These are phyloP conservation scores for Crocinoboletus sp. DNA, from an alignment of 1,284 basidiomycete species.

Conservation along the genomic window DNA sequence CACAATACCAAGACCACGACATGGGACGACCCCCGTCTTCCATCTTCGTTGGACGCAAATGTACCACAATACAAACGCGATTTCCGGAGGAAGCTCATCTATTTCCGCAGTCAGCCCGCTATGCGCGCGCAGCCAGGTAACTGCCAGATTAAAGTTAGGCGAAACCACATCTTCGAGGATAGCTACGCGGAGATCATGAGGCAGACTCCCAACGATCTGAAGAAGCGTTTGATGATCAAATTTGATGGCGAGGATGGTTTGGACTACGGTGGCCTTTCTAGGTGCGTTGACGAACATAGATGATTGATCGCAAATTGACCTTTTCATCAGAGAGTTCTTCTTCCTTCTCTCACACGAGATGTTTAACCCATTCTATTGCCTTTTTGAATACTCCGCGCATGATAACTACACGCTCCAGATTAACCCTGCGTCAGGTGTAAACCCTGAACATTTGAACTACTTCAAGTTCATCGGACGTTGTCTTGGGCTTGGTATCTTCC, in stretches of 20 bases:
- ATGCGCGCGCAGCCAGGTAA: constrained; percentile 87
- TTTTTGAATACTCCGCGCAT: constrained; percentile 96
- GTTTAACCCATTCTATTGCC: constrained; percentile 95
- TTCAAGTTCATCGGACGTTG: constrained; percentile 97
- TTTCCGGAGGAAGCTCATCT: constrained; percentile 93
- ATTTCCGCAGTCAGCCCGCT: constrained; percentile 94
- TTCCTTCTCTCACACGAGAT: constrained; percentile 95
- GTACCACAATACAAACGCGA: constrained; percentile 98
- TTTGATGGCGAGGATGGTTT: constrained; percentile 96
- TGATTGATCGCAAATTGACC: constrained; percentile 14
- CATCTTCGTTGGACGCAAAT: constrained; percentile 79
- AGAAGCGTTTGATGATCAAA: constrained; percentile 97
- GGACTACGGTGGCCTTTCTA: constrained; percentile 92
- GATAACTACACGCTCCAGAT: constrained; percentile 97
- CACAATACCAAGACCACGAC: constrained; percentile 98
- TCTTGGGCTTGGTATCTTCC: constrained; percentile 92
- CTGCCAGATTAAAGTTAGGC: constrained; percentile 91
- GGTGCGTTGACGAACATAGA: constrained; percentile 42
- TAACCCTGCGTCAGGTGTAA: constrained; percentile 92
- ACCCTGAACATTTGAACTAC: constrained; percentile 96
- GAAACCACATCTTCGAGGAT: constrained; percentile 95
- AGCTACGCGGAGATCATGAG: constrained; percentile 96
- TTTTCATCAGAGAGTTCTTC: constrained; percentile 59
- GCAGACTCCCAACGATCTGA: constrained; percentile 89
- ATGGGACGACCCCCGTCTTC: constrained; percentile 93